Conservation (phyloP, 2,329 filamentous ascomycete species). For the Epichloe hybrida region DNA sequence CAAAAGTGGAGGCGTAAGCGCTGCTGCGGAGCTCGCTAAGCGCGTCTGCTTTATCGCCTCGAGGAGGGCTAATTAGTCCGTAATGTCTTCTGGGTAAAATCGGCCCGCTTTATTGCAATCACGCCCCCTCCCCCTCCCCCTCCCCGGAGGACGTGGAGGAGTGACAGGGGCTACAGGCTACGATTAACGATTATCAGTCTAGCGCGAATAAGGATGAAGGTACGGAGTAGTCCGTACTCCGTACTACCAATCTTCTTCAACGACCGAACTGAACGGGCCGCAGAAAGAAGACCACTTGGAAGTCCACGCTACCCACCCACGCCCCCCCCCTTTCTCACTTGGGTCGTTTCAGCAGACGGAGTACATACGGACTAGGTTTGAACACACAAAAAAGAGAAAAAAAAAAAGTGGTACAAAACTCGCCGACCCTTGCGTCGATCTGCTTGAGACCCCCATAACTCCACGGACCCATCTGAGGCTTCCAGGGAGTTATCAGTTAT, state of each 20-base stretch:
- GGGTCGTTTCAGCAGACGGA: not conserved
- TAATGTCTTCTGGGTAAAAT: not conserved
- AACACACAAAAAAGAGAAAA: not conserved
- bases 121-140: not conserved
- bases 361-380: too few relatives aligned
- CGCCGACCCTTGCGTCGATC: not conserved
- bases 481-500: not conserved
- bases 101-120: not conserved
- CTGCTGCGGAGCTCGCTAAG: not conserved
- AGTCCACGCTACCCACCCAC: too few relatives aligned
- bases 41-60: constrained; percentile 1
- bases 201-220: too few relatives aligned
- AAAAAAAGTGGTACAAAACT: not conserved
- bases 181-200: too few relatives aligned
- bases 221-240: too few relatives aligned
- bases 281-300: too few relatives aligned
- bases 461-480: not conserved
- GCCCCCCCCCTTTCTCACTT: not conserved
- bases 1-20: constrained; percentile 1
- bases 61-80: not conserved
- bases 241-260: too few relatives aligned
- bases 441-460: not conserved
- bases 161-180: too few relatives aligned
- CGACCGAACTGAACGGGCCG: too few relatives aligned
- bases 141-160: not conserved